These are phyloP conservation scores for Toxicodendron radicans DNA, from an alignment of 345 rosid species.

Conservation along the genomic window DNA sequence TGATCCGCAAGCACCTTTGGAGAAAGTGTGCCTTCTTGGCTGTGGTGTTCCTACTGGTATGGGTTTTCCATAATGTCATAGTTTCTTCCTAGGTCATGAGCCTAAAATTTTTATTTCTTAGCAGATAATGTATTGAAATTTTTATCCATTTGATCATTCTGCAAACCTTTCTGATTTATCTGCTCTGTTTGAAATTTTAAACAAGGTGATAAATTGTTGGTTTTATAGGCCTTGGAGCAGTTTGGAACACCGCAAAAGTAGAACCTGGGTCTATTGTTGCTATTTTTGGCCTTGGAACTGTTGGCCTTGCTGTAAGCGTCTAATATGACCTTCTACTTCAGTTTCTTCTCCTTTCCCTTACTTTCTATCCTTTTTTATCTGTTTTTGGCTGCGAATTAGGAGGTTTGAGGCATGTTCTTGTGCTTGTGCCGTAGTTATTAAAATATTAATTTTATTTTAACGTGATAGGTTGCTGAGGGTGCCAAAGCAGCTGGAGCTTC, in stretches of 20 bases:
- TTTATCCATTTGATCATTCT: neutral
- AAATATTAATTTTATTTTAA: neutral
- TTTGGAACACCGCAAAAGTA: slow-evolving; percentile 99
- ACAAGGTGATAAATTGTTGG: neutral
- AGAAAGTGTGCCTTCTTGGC: slow-evolving; percentile 98
- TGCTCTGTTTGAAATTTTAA: neutral
- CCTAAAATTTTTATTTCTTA: neutral
- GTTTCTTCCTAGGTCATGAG: neutral
- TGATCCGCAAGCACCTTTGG: slow-evolving; percentile 89
- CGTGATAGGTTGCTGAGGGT: slow-evolving; percentile 91
- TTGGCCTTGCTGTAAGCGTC: slow-evolving; percentile 93
- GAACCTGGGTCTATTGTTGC: slow-evolving; percentile 91
- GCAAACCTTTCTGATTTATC: neutral
- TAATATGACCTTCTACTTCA: neutral
- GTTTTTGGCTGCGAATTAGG: neutral
- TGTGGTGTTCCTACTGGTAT: slow-evolving; percentile 99
- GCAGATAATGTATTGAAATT: neutral
- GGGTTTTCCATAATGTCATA: slow-evolving; percentile 8
- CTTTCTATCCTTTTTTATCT: neutral
- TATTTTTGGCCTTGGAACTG: slow-evolving; percentile 96
- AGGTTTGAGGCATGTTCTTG: neutral
- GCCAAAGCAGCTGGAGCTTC: slow-evolving; percentile 98
- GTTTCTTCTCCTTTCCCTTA: neutral
- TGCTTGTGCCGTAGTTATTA: neutral
- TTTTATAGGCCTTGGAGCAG: slow-evolving; percentile 87